Evolutionary conservation across 2,329 filamentous ascomycete species (phyloP).

Genomic region (Monilinia fructigena): DNA sequence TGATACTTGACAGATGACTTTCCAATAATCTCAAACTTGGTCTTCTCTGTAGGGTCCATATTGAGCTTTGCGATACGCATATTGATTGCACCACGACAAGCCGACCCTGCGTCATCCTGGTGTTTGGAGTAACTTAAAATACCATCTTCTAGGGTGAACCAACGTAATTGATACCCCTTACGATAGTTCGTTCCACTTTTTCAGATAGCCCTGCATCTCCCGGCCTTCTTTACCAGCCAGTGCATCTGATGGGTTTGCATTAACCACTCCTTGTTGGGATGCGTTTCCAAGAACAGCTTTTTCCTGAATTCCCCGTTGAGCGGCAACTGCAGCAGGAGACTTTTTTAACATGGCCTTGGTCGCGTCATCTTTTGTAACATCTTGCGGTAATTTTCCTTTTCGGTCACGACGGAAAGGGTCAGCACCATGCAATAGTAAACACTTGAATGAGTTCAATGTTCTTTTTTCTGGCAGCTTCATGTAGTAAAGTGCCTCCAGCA

Average conservation of each 20-base stretch:
- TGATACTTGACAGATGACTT: slow-evolving; percentile 99
- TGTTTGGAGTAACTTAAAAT: slow-evolving; percentile 99
- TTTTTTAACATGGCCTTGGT: slow-evolving; percentile 87
- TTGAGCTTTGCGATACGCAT: slow-evolving; percentile 94
- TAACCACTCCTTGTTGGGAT: slow-evolving; percentile 51
- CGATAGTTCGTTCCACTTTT: slow-evolving; percentile 99
- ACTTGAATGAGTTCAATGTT: slow-evolving; percentile 87
- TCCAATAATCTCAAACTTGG: slow-evolving; percentile 94
- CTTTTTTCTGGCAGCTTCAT: slow-evolving; percentile 86
- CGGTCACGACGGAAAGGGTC: slow-evolving; percentile 94
- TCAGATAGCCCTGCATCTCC: slow-evolving; percentile 98
- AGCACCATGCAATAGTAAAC: slow-evolving; percentile 88
- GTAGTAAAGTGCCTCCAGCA: slow-evolving; percentile 84
- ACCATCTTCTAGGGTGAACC: slow-evolving; percentile 97
- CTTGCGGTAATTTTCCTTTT: slow-evolving; percentile 92
- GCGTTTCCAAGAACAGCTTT: slow-evolving; percentile 87
- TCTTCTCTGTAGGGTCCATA: slow-evolving; percentile 97
- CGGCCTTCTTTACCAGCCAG: slow-evolving; percentile 79
- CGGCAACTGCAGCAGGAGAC: slow-evolving; percentile 89
- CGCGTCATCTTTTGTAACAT: slow-evolving; percentile 91
- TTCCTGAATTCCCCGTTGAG: slow-evolving; percentile 93
- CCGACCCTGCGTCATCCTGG: slow-evolving; percentile 93
- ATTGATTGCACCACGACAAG: slow-evolving; percentile 96
- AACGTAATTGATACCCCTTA: slow-evolving; percentile 91
- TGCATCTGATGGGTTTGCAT: slow-evolving; percentile 56